Conservation (phyloP, 2,329 filamentous ascomycete genomes). For the Drechslerella coelobrocha region DNA sequence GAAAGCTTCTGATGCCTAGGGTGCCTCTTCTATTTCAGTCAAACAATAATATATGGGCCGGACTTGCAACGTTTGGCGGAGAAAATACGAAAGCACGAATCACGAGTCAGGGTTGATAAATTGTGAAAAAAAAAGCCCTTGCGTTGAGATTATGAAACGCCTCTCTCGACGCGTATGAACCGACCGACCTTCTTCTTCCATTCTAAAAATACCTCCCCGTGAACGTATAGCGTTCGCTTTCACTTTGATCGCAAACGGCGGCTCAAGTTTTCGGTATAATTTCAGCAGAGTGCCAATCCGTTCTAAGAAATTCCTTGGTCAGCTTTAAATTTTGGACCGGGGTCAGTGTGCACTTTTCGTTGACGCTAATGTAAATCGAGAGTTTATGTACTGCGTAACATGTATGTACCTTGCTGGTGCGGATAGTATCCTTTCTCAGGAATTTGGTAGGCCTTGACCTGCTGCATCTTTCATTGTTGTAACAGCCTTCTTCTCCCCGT, state of each 20-base stretch:
- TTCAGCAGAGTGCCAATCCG: neutral
- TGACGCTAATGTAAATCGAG: neutral
- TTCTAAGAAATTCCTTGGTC: neutral
- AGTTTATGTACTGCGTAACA: neutral
- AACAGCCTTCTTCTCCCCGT: slow-evolving; percentile 1
- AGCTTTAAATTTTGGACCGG: neutral
- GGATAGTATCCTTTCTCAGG: neutral
- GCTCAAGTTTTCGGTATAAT: neutral
- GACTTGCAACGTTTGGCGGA: neutral
- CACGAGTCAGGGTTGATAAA: neutral
- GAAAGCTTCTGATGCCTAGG: neutral
- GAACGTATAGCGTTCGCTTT: neutral
- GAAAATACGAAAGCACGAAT: neutral
- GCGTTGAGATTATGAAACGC: slow-evolving; percentile 1
- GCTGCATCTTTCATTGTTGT: neutral
- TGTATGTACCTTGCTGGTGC: neutral
- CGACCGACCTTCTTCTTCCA: neutral
- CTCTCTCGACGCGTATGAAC: neutral
- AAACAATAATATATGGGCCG: neutral
- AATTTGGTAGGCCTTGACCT: neutral
- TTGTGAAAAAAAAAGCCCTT: neutral
- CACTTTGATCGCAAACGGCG: neutral
- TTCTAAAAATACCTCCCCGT: neutral
- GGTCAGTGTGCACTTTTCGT: too few relatives aligned
- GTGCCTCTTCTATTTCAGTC: neutral